Base-by-base conservation (phyloP, 768 basidiomycete genomes). In the Boletellus sp. region DNA sequence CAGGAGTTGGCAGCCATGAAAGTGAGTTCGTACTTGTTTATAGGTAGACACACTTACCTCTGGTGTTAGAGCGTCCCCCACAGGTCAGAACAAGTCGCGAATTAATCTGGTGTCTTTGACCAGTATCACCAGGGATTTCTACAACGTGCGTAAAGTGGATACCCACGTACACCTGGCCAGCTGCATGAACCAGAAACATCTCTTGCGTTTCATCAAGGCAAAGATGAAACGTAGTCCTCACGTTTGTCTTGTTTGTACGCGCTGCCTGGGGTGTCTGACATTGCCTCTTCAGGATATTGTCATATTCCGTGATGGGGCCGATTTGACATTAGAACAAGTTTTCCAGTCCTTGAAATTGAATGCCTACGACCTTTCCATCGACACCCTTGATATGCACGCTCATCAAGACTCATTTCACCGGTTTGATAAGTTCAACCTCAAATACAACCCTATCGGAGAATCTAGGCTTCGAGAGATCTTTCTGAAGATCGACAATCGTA, bases 111-210 rank as follows among this genome's bases (percentile, higher is more conserved):
- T 41, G n/a, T 32, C 37, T n/a, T 46, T 53, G 52, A 57, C 45
- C 24, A 12, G 13, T 28, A 11, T 20, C 11, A 51, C n/a, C 63
- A 94, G 95, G 52, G 96, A 99, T 71, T 97, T 99, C 60, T 99
- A 99, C 71, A 99, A 99, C 65, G 77, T 93, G 44, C 85, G 96
- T 22, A 99, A 99, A 67, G 96, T 99, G 52, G 96, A 99, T 64
- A 99, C 96, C 8, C 96, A 99, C 69, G 91, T 99, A 24, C 96
- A 99, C 62, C 92, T 98, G 66, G 95, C 95, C 4, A 96, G 94
- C 53, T 90, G 91, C 70, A 97, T 98, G 94, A 99, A 99, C 66
- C 96, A 99, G 69, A 99, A 99, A 68, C 96, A 99, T 72, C 72
- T 99, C 17, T 74, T 99, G 12, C 91, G 96, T 9, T 98, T 99